A percentile compares a stretch with the other conserved stretches of the same genome.
These are phyloP conservation scores for Nigrospora sphaerica DNA, from an alignment of 2,329 filamentous ascomycete species.

Conservation along the genomic window DNA sequence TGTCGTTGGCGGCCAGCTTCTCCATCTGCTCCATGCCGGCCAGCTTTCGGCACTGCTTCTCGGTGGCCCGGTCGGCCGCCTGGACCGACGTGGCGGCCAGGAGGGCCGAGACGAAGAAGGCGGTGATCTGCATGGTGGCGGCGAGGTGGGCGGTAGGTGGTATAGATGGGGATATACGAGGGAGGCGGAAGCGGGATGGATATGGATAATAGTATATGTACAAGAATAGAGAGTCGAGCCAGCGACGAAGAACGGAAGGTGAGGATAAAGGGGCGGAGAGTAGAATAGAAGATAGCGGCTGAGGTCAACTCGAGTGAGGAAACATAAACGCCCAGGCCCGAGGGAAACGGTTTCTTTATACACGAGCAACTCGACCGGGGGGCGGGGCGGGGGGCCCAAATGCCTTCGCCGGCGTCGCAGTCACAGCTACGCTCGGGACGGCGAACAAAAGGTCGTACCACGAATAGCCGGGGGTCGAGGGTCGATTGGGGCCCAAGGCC, in stretches of 20 bases:
- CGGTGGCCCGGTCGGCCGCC: conserved; percentile 8
- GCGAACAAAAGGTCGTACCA: neutral
- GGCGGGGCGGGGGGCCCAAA: too few relatives aligned
- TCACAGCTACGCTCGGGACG: neutral
- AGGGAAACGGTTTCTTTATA: too few relatives aligned
- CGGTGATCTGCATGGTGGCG: conserved; percentile 10
- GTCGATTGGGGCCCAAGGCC: too few relatives aligned
- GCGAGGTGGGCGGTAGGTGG: neutral
- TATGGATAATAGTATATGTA: neutral
- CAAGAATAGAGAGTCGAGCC: conserved; percentile 5
- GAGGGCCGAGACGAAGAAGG: conserved; percentile 7
- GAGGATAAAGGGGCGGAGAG: neutral
- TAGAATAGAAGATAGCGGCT: neutral
- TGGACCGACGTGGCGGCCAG: conserved; percentile 6
- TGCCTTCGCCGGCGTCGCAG: too few relatives aligned
- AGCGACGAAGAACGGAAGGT: conserved; percentile 6
- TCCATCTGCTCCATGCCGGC: conserved; percentile 21
- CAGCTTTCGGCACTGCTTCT: conserved; percentile 22
- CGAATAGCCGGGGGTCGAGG: neutral
- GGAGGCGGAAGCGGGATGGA: neutral
- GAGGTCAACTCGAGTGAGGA: neutral
- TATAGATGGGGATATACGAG: neutral
- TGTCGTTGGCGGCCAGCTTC: conserved; percentile 26
- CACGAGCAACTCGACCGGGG: too few relatives aligned
- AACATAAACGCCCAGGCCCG: too few relatives aligned